phyloP scores from a whole-genome alignment of 1,284 basidiomycete genomes.

The Fomitopsis palustris region DNA sequence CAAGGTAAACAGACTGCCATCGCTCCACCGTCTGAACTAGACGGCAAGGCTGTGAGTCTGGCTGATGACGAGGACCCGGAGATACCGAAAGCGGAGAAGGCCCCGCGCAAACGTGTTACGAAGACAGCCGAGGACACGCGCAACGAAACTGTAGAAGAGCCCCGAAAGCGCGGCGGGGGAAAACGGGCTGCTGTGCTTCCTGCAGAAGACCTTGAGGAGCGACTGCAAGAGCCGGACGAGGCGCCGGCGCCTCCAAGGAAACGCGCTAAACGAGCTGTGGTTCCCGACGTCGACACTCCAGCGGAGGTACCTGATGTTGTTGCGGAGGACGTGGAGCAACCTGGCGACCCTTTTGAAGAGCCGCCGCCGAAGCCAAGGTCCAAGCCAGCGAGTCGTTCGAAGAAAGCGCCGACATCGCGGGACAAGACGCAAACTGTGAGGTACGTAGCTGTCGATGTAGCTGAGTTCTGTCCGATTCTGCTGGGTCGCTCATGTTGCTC shows the following conservation, averaged over 20 bases:
- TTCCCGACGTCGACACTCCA: not conserved
- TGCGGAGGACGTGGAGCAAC: not conserved
- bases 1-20: not conserved
- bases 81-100: not conserved
- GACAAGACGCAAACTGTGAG: not conserved
- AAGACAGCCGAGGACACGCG: not conserved
- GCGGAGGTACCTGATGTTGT: not conserved
- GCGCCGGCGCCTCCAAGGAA: not conserved
- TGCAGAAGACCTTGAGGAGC: not conserved
- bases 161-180: not conserved
- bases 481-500: not conserved
- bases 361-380: not conserved
- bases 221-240: not conserved
- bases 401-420: not conserved
- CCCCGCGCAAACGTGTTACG: not conserved
- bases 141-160: not conserved
- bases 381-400: not conserved
- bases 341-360: not conserved
- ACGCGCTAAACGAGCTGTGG: not conserved
- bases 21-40: too few relatives aligned
- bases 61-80: not conserved
- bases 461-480: not conserved
- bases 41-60: too few relatives aligned
- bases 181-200: not conserved
- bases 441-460: not conserved